phyloP scores from a whole-genome alignment of 352 stramenopile species.

The Globisporangium lucens region DNA sequence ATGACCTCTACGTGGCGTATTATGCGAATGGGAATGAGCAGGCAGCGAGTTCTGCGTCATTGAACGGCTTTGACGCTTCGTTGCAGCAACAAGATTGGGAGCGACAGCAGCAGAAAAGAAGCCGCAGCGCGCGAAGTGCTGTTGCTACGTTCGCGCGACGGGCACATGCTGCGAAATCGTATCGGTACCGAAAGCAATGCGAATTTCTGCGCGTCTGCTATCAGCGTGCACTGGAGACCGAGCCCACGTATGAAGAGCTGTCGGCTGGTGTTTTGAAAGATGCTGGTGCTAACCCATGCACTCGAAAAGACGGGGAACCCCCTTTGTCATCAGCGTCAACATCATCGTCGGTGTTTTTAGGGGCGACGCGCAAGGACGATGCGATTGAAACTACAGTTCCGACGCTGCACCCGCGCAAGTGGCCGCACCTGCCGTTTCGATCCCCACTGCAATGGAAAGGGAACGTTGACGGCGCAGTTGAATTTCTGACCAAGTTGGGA shows the following conservation, averaged over 20 bases:
- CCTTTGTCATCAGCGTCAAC: conserved; percentile 4
- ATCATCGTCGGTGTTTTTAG: conserved; percentile 17
- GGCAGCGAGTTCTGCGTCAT: background rate
- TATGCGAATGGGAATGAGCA: conserved; percentile 1
- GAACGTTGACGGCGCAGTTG: conserved; percentile 31
- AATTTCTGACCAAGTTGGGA: conserved; percentile 46
- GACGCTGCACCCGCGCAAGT: conserved; percentile 51
- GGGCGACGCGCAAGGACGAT: conserved; percentile 30
- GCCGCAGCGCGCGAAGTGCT: conserved; percentile 26
- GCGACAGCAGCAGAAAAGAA: conserved; percentile 16
- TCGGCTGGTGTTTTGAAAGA: conserved; percentile 1
- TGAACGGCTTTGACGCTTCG: background rate
- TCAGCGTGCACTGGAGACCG: conserved; percentile 39
- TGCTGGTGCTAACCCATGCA: background rate
- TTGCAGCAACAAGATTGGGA: conserved; percentile 13
- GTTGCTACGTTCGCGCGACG: conserved; percentile 35
- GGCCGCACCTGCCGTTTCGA: conserved; percentile 63
- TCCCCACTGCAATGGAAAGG: conserved; percentile 49
- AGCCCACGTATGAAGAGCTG: conserved; percentile 19
- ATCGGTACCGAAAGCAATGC: conserved; percentile 54
- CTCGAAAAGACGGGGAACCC: background rate
- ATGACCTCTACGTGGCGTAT: conserved; percentile 47
- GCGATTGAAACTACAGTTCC: conserved; percentile 43
- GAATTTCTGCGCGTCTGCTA: conserved; percentile 70
- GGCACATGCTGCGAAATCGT: conserved; percentile 40